phyloP scores from a whole-genome alignment of 768 basidiomycete genomes.

The Collybia sp. region DNA sequence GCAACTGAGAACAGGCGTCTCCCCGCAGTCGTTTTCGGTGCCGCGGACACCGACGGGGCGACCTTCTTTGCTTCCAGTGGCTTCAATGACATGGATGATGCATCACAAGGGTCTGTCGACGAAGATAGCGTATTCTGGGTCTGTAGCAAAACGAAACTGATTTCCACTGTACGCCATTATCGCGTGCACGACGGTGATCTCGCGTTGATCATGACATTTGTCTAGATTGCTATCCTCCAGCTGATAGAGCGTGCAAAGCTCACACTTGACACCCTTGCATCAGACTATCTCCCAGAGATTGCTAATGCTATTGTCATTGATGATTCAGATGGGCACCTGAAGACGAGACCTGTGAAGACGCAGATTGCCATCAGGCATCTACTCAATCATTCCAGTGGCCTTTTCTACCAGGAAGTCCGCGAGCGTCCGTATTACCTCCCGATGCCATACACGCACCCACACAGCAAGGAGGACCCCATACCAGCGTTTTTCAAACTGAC shows the following conservation, averaged over 20 bases:
- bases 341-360: conserved; percentile 15
- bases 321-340: conserved; percentile 10
- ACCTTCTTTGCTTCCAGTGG: neutral
- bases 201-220: neutral
- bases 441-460: conserved; percentile 14
- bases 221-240: conserved; percentile 25
- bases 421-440: conserved; percentile 4
- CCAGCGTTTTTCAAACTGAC: conserved; percentile 17
- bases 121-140: neutral
- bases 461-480: conserved; percentile 16
- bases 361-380: conserved; percentile 21
- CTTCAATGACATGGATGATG: neutral
- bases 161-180: neutral
- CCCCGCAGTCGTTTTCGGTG: neutral
- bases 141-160: neutral
- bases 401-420: conserved; percentile 17
- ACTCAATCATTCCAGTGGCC: conserved; percentile 25
- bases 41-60: neutral
- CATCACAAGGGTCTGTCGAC: neutral
- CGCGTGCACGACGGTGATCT: neutral
- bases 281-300: conserved; percentile 22
- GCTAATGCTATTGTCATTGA: conserved; percentile 17
- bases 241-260: conserved; percentile 25
- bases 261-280: conserved; percentile 15
- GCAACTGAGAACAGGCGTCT: neutral